These are phyloP conservation scores for Epichloe uncinata DNA, from an alignment of 2,329 filamentous ascomycete species.

Conservation along the genomic window DNA sequence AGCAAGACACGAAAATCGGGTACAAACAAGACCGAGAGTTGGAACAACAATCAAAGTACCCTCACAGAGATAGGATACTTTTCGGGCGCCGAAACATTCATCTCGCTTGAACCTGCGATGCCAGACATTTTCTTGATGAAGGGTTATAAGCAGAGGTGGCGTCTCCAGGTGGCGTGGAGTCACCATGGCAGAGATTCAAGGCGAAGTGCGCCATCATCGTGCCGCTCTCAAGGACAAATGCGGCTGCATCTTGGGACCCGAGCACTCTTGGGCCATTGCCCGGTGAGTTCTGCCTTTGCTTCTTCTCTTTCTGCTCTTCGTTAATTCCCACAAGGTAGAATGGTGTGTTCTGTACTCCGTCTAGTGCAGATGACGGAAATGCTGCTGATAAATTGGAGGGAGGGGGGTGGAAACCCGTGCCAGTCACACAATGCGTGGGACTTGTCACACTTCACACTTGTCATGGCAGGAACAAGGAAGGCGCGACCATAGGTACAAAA, in stretches of 20 bases:
- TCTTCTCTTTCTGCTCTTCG: too few species aligned
- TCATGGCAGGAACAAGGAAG: not conserved
- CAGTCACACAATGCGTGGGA: too few species aligned
- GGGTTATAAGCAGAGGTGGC: not conserved
- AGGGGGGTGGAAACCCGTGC: too few species aligned
- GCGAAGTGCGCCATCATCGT: not conserved
- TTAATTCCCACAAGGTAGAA: too few species aligned
- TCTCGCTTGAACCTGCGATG: not conserved
- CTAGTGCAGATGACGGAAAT: too few species aligned
- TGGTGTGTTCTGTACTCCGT: too few species aligned
- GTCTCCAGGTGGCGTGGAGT: not conserved
- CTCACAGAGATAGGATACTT: not conserved
- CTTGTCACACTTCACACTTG: too few species aligned
- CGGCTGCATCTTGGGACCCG: too few species aligned
- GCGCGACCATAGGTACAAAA: not conserved
- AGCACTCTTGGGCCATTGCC: too few species aligned
- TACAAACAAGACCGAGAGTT: not conserved
- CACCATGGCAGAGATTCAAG: not conserved
- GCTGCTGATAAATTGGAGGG: too few species aligned
- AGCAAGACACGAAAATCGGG: not conserved
- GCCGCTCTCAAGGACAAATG: not conserved
- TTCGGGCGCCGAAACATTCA: not conserved
- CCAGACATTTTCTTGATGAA: not conserved
- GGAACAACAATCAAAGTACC: not conserved
- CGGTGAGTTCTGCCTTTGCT: too few species aligned